Base-by-base conservation (phyloP, 2,329 filamentous ascomycete species). In the Cladosporium colombiae region DNA sequence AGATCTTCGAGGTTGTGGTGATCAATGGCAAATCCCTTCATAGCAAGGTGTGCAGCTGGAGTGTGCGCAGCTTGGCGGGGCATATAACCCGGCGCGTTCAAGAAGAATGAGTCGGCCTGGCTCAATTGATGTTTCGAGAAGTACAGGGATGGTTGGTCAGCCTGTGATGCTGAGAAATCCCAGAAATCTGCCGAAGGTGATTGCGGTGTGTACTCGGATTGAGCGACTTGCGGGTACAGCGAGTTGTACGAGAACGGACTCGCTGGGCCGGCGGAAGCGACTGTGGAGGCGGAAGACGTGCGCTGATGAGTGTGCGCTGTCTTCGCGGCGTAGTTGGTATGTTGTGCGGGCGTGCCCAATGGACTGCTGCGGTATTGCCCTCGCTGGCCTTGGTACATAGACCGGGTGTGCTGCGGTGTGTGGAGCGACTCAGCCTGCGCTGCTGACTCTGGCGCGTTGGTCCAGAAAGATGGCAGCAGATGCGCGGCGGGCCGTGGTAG, bases 11-110 rank as follows among this genome's bases (percentile, higher is more conserved):
- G 73, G 68, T 78, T 78, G 71, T 84, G 79, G 66, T 83, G 79
- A 65, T 83, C 85, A 78, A 88, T 81, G 66, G 84, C 79, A 66
- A 83, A 84, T 67, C 83, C 82, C 78, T 84, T 85, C 84, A 88
- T 87, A 60, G 84, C 85, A 74, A 84, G 79, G 72, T 87, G 85
- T n/a, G 84, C 82, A 13, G 82, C 79, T 72, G 80, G 67, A 27
- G 74, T 79, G 62, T 75, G 74, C 49, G 72, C 71, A 37, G 70
- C 69, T 59, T 72, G 70, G 61, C 70, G 74, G 49, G 75, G 74
- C 59, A 71, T 61, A 66, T 75, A 74, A 49, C 67, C 71, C 37
- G 56, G 46, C 44, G 65, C 65, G 66, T 76, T 77, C 40, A 75
- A 70, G 68, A 84, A 85, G 3, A 80, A 79, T 66, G 82, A 81